phyloP scores from a whole-genome alignment of 495 filamentous ascomycete genomes.

The Lindgomyces ingoldianus region DNA sequence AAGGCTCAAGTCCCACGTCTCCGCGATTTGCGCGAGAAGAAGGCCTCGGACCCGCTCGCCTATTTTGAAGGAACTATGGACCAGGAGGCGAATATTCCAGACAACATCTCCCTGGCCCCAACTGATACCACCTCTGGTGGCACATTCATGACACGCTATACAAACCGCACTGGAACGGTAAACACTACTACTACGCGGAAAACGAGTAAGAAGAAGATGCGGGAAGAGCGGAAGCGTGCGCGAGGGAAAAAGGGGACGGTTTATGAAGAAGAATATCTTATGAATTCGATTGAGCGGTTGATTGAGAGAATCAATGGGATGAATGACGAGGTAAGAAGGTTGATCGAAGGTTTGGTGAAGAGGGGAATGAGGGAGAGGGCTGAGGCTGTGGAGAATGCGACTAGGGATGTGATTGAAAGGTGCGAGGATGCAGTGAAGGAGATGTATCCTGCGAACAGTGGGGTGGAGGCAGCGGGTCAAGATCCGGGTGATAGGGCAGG shows the following conservation, averaged over 20 bases:
- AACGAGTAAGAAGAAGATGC: constrained; percentile 77
- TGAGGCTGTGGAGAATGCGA: constrained; percentile 68
- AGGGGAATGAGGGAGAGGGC: constrained; percentile 87
- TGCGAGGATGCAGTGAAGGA: constrained; percentile 65
- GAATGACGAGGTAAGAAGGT: constrained; percentile 64
- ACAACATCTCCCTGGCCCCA: constrained; percentile 87
- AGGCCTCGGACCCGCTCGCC: constrained; percentile 70
- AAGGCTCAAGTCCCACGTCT: constrained; percentile 82
- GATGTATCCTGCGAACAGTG: constrained; percentile 56
- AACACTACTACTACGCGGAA: constrained; percentile 65
- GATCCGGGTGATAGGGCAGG: no score
- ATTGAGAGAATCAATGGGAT: constrained; percentile 78
- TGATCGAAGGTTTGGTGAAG: constrained; percentile 73
- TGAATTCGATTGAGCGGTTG: constrained; percentile 80
- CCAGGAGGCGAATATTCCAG: constrained; percentile 66
- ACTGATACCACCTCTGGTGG: constrained; percentile 77
- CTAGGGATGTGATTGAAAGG: constrained; percentile 68
- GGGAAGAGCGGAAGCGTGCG: constrained; percentile 93
- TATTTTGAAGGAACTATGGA: constrained; percentile 57
- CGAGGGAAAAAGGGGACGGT: constrained; percentile 93
- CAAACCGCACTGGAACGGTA: constrained; percentile 71
- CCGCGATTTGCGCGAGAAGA: constrained; percentile 74
- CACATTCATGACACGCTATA: constrained; percentile 90
- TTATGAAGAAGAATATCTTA: constrained; percentile 96
- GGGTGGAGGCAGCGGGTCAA: constrained; percentile 29